Evolutionary conservation across 2,329 filamentous ascomycete species (phyloP).

Genomic region (Teratosphaeria epicoccoides): DNA sequence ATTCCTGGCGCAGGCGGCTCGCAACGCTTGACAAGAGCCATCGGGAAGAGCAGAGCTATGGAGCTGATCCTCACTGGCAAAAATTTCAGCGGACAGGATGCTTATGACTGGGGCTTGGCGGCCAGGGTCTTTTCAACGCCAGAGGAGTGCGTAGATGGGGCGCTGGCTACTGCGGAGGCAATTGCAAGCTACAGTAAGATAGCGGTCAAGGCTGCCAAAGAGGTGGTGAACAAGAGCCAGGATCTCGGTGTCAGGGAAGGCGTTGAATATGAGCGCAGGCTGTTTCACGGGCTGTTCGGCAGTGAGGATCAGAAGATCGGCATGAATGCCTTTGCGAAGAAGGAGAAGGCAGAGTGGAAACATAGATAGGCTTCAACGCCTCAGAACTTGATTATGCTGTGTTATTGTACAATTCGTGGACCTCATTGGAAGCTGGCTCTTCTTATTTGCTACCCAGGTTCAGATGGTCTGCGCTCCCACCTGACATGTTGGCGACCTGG

Average conservation of each 20-base stretch:
- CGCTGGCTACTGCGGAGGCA: conserved; percentile 72
- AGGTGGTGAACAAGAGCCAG: conserved; percentile 99
- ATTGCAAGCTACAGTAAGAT: conserved; percentile 81
- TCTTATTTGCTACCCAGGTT: conserved; percentile 17
- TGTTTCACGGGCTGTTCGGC: conserved; percentile 90
- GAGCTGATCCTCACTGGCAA: conserved; percentile 80
- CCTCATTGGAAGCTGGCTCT: conserved; percentile 4
- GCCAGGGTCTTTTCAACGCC: conserved; percentile 70
- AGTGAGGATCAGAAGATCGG: conserved; percentile 92
- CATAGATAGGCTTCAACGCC: conserved; percentile 47
- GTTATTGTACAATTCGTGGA: neutral
- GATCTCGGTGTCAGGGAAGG: conserved; percentile 79
- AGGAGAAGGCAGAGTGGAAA: conserved; percentile 85
- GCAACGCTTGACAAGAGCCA: conserved; percentile 69
- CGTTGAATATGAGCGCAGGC: conserved; percentile 83
- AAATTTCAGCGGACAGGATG: conserved; percentile 73
- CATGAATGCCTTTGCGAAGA: conserved; percentile 89
- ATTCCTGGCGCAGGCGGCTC: conserved; percentile 88
- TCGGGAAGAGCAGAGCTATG: conserved; percentile 69
- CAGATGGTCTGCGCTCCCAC: conserved; percentile 22
- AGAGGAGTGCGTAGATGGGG: conserved; percentile 70
- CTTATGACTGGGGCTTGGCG: conserved; percentile 82
- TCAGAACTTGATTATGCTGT: neutral
- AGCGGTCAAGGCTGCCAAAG: conserved; percentile 83
- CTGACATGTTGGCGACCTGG: conserved; percentile 21